Conservation (phyloP, 805 yeast genomes). For the Brettanomyces naardenensis region DNA sequence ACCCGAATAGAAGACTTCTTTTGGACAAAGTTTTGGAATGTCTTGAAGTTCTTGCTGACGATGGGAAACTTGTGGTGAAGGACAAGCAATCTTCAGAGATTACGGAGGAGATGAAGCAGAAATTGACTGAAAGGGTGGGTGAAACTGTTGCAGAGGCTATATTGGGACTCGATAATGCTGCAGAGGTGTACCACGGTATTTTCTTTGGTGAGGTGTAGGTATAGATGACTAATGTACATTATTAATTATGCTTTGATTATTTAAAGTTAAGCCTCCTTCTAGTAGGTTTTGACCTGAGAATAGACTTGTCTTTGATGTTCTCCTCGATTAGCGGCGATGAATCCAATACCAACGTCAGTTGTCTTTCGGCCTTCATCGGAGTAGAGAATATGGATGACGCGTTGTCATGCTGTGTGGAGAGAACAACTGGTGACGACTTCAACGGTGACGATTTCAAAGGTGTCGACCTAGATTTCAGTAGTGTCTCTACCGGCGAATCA, state of each 20-base stretch:
- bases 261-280: conserved; percentile 2
- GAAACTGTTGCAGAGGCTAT: conserved; percentile 43
- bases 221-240: background rate
- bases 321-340: too few relatives aligned
- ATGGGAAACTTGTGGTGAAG: conserved; percentile 19
- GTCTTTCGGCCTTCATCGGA: conserved; percentile 4
- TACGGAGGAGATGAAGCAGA: conserved; percentile 29
- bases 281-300: conserved; percentile 4
- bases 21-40: conserved; percentile 49
- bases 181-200: conserved; percentile 50
- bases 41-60: conserved; percentile 38
- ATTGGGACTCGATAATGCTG: conserved; percentile 38
- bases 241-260: background rate
- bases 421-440: background rate
- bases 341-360: background rate
- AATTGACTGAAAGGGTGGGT: conserved; percentile 55
- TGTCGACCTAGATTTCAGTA: too few relatives aligned
- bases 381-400: conserved; percentile 6
- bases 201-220: conserved; percentile 55
- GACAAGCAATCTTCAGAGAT: conserved; percentile 21
- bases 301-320: too few relatives aligned
- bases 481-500: too few relatives aligned
- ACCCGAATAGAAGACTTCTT: conserved; percentile 15
- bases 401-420: background rate
- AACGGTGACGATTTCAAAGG: conserved; percentile 2